A percentile compares a stretch with the other conserved stretches of the same genome.
phyloP scores from a whole-genome alignment of 78 protist species.

The Guillardia theta region DNA sequence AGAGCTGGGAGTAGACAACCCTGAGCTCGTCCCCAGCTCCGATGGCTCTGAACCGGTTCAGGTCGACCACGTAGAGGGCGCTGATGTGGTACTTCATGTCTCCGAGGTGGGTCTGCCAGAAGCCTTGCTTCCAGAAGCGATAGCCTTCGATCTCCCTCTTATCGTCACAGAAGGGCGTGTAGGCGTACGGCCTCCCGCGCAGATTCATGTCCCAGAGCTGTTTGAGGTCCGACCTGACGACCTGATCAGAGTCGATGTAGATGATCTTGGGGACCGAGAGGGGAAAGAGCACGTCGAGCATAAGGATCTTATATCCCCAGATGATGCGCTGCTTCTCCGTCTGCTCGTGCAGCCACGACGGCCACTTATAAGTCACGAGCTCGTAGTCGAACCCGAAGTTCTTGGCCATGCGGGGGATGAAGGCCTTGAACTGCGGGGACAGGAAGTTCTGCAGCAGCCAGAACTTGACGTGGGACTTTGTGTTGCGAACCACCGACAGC shows the following conservation, averaged over 20 bases:
- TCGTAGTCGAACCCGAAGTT: slow-evolving; percentile 77
- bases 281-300: slow-evolving; percentile 99
- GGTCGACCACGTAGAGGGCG: slow-evolving; percentile 96
- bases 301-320: slow-evolving; percentile 96
- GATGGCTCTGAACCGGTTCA: slow-evolving; percentile 77
- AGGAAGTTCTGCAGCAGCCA: slow-evolving; percentile 90
- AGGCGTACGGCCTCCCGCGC: slow-evolving; percentile 61
- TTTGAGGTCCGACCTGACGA: slow-evolving; percentile 76
- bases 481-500: slow-evolving; percentile 75
- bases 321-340: slow-evolving; percentile 93
- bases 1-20: slow-evolving; percentile 75
- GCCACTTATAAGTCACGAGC: slow-evolving; percentile 96
- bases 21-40: slow-evolving; percentile 92
- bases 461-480: slow-evolving; percentile 87
- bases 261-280: slow-evolving; percentile 72
- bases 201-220: slow-evolving; percentile 91
- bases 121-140: slow-evolving; percentile 94
- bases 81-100: slow-evolving; percentile 93
- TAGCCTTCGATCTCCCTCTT: slow-evolving; percentile 85
- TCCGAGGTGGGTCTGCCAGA: slow-evolving; percentile 85
- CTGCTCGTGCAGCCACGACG: slow-evolving; percentile 90
- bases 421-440: slow-evolving; percentile 81
- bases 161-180: slow-evolving; percentile 91
- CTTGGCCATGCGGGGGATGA: background rate
- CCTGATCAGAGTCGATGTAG: slow-evolving; percentile 96